Percentiles rank a stretch among this genome's conserved stretches.
Conservation (phyloP, 805 yeast genomes). For the Allodekkera sacchari region DNA sequence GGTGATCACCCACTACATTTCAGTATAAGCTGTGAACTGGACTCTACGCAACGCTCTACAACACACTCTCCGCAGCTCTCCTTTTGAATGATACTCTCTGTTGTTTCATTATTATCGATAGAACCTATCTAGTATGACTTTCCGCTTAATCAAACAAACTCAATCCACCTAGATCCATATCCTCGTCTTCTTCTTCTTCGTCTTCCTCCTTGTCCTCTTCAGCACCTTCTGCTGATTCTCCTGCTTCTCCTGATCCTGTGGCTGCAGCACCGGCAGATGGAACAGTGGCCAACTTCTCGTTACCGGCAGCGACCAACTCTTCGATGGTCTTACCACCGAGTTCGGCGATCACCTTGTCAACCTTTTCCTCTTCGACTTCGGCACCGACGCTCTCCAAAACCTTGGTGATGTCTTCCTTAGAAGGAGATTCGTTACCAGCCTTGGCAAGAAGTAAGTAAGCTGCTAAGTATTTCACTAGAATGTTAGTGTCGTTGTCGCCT, state of each 20-base stretch:
- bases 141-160: slow-evolving; percentile 94
- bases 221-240: slow-evolving; percentile 45
- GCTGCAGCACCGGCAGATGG: slow-evolving; percentile 80
- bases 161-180: slow-evolving; percentile 59
- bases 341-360: slow-evolving; percentile 62
- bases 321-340: slow-evolving; percentile 69
- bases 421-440: slow-evolving; percentile 80
- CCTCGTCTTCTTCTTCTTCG: slow-evolving; percentile 43
- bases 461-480: slow-evolving; percentile 80
- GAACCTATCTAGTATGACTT: too few species aligned
- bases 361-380: slow-evolving; percentile 73
- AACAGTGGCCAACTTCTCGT: slow-evolving; percentile 70
- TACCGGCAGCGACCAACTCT: slow-evolving; percentile 75
- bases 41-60: too few species aligned
- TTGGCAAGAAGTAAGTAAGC: slow-evolving; percentile 85
- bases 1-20: too few species aligned
- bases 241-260: slow-evolving; percentile 47
- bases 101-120: too few species aligned
- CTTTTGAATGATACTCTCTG: too few species aligned
- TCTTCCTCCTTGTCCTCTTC: slow-evolving; percentile 51
- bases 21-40: too few species aligned
- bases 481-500: slow-evolving; percentile 5
- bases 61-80: too few species aligned
- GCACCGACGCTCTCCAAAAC: slow-evolving; percentile 70
- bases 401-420: slow-evolving; percentile 67